phyloP scores from a whole-genome alignment of 495 filamentous ascomycete species.

The Extremus antarcticus region DNA sequence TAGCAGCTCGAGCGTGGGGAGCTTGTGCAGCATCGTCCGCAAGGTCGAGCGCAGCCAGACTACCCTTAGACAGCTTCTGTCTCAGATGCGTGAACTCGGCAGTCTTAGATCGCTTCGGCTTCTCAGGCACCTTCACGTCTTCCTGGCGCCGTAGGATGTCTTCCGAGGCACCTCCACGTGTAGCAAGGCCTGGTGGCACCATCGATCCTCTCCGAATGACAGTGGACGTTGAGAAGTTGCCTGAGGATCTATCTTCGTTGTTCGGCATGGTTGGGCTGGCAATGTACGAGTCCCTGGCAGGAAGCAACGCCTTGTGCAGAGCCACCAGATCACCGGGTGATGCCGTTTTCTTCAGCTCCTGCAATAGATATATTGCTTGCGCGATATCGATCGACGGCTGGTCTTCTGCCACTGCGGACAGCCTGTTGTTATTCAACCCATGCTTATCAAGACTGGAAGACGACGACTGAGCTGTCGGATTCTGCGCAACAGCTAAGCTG shows the following conservation, averaged over 20 bases:
- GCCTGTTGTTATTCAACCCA: neutral
- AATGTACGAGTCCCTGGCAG: constrained; percentile 14
- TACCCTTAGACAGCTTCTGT: constrained; percentile 7
- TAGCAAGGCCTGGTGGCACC: constrained; percentile 26
- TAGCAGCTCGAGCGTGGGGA: constrained; percentile 20
- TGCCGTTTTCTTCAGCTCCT: constrained; percentile 30
- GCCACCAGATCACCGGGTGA: constrained; percentile 30
- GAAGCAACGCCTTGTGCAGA: constrained; percentile 23
- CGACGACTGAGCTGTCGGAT: constrained; percentile 7
- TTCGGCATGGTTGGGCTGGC: neutral
- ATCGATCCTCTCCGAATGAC: constrained; percentile 23
- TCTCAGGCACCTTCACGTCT: constrained; percentile 5
- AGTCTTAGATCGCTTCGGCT: neutral
- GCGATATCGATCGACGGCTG: constrained; percentile 23
- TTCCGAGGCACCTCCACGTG: constrained; percentile 17
- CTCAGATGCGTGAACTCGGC: neutral
- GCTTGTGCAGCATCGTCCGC: constrained; percentile 15
- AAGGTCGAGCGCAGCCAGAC: constrained; percentile 21
- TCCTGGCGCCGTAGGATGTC: constrained; percentile 17
- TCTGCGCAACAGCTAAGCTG: constrained; percentile 3
- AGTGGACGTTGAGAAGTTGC: neutral
- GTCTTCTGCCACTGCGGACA: constrained; percentile 2
- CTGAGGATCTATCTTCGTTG: constrained; percentile 12
- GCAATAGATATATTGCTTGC: constrained; percentile 25
- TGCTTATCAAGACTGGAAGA: constrained; percentile 14